Evolutionary conservation across 805 yeast species (phyloP), one percentile per base, ranked within the genome.

Genomic region (Ogataea zsoltii): DNA sequence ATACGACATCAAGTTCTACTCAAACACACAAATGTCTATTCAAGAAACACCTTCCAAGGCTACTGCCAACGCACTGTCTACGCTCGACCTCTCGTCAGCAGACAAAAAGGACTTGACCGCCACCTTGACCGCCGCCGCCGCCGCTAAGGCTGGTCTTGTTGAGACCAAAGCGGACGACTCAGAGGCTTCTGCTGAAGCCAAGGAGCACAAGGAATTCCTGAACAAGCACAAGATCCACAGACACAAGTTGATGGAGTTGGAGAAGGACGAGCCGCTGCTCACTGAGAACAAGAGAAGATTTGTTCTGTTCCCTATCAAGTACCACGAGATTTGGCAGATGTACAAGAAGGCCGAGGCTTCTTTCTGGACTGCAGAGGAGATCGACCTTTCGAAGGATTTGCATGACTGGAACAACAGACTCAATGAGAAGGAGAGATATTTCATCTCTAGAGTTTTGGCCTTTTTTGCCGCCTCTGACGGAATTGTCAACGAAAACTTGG

Each of bases 381-480:
- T 92, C 56, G 99, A 92, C 71, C 80, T 92, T 54, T 83, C 95
- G 45, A 94, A 92, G 76, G 99, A 92, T 69, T 65, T 77, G 49
- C 79, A 79, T 61, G 99, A 92, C 74, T 92, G 99, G 99, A 91
- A 88, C 67, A 80, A 85, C 73, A 76, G 76, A 62, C 75, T 92
- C 75, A 91, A 77, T 65, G 94, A 88, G 46, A 92, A 91, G 67
- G 99, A 92, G 77, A 82, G 96, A 62, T 94, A 72, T 73, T 92
- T 92, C 70, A 76, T 92, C 57, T 88, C 97, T 13, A 82, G 96
- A 68, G 96, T 92, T 42, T 76, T 92, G 57, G 99, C 99, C 14
- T 92, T 94, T 77, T 92, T 92, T 63, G 99, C 99, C 54, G 99
- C 99, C 35, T 88, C 96, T 36, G 99, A 92, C 69, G 99, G 99